phyloP scores from a whole-genome alignment of 306 rosid species.

The Vigna angularis region DNA sequence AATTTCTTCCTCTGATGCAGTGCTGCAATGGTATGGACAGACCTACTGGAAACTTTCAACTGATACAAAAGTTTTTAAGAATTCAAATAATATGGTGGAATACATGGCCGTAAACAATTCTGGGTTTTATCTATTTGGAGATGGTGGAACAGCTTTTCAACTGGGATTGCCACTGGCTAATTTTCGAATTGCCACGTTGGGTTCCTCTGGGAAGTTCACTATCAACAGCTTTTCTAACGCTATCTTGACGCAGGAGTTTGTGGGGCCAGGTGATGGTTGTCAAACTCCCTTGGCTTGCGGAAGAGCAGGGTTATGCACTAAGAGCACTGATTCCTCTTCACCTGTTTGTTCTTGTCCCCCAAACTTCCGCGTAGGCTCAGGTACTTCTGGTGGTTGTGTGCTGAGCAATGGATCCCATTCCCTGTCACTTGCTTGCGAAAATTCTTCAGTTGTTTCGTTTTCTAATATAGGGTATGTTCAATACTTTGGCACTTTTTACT shows the following conservation, averaged over 20 bases:
- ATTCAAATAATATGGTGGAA: constrained; percentile 54
- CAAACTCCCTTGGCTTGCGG: constrained; percentile 76
- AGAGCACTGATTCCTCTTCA: constrained; percentile 44
- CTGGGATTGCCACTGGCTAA: constrained; percentile 54
- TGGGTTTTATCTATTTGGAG: constrained; percentile 71
- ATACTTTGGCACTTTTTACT: constrained; percentile 64
- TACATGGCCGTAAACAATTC: constrained; percentile 65
- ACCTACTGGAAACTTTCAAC: constrained; percentile 81
- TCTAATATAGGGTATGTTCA: constrained; percentile 60
- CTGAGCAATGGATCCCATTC: constrained; percentile 68
- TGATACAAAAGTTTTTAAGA: constrained; percentile 52
- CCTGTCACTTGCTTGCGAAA: constrained; percentile 61
- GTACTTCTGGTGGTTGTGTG: constrained; percentile 58
- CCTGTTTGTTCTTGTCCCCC: constrained; percentile 80
- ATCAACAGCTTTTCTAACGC: constrained; percentile 65
- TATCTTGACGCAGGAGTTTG: constrained; percentile 62
- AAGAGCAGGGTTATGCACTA: constrained; percentile 65
- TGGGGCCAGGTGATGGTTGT: constrained; percentile 68
- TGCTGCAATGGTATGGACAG: constrained; percentile 78
- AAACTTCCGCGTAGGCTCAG: constrained; percentile 56
- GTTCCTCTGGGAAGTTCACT: constrained; percentile 58
- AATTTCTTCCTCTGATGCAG: constrained; percentile 64
- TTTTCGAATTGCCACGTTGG: constrained; percentile 71
- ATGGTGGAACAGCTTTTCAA: constrained; percentile 59
- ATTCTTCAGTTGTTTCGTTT: constrained; percentile 63